A percentile compares a stretch with the other conserved stretches of the same genome.
Conservation (phyloP, 371 early-diverging fungal species). For the Lichtheimia ramosa region DNA sequence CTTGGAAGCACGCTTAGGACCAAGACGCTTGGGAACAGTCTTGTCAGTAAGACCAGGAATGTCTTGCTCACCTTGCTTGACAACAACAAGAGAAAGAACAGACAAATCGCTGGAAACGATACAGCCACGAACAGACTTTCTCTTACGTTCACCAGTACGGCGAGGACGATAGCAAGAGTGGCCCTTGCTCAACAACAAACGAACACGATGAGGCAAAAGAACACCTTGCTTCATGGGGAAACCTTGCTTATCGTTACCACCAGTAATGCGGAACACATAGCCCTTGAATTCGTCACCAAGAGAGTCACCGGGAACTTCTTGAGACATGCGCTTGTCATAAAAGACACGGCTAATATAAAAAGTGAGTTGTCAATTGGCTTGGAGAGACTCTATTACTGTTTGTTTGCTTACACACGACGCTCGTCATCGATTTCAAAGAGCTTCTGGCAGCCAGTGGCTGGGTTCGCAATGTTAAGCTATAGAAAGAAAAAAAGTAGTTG, state of each 20-base stretch:
- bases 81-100: slow-evolving; percentile 92
- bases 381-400: too few species aligned
- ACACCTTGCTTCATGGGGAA: slow-evolving; percentile 99
- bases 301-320: slow-evolving; percentile 96
- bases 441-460: slow-evolving; percentile 99
- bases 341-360: slow-evolving; percentile 77
- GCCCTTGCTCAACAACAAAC: slow-evolving; percentile 94
- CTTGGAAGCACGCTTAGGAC: slow-evolving; percentile 99
- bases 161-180: slow-evolving; percentile 99
- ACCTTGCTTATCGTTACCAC: slow-evolving; percentile 99
- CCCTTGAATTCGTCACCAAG: slow-evolving; percentile 99
- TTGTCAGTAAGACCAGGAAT: slow-evolving; percentile 98
- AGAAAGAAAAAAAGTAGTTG: slow-evolving; percentile 7
- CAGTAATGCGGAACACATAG: slow-evolving; percentile 98
- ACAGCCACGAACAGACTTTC: slow-evolving; percentile 99
- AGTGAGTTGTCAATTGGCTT: not conserved
- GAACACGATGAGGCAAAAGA: slow-evolving; percentile 91
- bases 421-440: slow-evolving; percentile 97
- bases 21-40: slow-evolving; percentile 92
- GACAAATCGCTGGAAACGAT: slow-evolving; percentile 96
- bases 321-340: slow-evolving; percentile 97
- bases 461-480: slow-evolving; percentile 99
- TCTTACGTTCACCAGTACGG: slow-evolving; percentile 97
- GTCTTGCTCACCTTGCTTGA: slow-evolving; percentile 95
- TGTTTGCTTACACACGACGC: slow-evolving; percentile 89